Conservation (phyloP, 257 asterid genomes). For the Scutellaria minor region DNA sequence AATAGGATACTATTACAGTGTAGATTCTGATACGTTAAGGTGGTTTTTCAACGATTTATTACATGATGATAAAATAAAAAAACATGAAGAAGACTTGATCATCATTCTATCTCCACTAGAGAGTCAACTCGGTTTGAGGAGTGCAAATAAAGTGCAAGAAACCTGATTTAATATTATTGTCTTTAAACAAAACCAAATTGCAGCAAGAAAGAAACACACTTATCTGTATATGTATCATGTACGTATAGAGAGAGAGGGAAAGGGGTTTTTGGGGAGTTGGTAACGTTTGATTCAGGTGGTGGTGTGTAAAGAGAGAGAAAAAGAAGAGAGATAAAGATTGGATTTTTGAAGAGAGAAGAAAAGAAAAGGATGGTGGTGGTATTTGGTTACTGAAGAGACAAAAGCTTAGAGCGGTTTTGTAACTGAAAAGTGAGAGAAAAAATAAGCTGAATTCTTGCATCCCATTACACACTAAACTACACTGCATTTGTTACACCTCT, state of each 20-base stretch:
- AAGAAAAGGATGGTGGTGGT: constrained; percentile 45
- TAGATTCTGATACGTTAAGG: constrained; percentile 26
- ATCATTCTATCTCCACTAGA: background rate
- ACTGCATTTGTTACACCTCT: constrained; percentile 38
- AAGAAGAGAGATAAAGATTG: constrained; percentile 16
- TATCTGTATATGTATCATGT: constrained; percentile 28
- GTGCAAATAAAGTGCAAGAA: constrained; percentile 29
- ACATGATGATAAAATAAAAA: background rate
- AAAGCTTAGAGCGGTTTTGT: constrained; percentile 64
- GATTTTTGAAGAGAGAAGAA: constrained; percentile 30
- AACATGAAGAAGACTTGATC: constrained; percentile 9
- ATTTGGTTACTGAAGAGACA: constrained; percentile 53
- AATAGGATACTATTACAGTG: constrained; percentile 16
- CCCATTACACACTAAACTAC: constrained; percentile 44
- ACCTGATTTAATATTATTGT: constrained; percentile 24
- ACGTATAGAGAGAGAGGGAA: constrained; percentile 33
- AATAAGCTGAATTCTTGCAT: constrained; percentile 43
- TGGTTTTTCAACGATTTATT: constrained; percentile 25
- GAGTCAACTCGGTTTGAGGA: constrained; percentile 40
- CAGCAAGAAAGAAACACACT: constrained; percentile 25
- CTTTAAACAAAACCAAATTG: constrained; percentile 23
- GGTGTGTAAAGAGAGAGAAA: constrained; percentile 10
- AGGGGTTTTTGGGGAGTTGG: constrained; percentile 39
- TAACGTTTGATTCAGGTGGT: constrained; percentile 50
- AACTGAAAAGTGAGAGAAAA: constrained; percentile 72